A percentile compares a stretch with the other conserved stretches of the same genome.
Conservation (phyloP, 306 rosid species). For the Prunus salicina region DNA sequence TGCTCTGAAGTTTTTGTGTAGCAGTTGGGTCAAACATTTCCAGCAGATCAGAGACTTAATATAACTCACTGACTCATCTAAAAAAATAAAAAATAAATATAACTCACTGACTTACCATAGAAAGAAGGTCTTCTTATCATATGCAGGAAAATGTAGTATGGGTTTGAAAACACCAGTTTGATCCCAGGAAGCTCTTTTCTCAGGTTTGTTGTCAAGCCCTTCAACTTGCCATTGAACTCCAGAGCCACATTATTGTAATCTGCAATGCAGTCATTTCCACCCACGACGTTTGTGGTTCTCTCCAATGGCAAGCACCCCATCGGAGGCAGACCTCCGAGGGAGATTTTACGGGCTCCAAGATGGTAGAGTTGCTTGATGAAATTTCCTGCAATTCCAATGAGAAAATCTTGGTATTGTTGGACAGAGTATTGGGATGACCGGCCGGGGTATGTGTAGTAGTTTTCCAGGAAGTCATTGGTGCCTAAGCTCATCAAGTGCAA, state of each 20-base stretch:
- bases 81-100: no score
- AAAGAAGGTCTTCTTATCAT: constrained; percentile 50
- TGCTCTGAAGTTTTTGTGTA: background rate
- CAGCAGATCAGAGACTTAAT: background rate
- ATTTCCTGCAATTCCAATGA: constrained; percentile 54
- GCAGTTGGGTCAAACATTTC: background rate
- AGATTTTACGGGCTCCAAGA: constrained; percentile 81
- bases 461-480: constrained; percentile 88
- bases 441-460: constrained; percentile 55
- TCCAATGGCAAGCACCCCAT: constrained; percentile 97
- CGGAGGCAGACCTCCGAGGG: constrained; percentile 89
- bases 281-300: constrained; percentile 56
- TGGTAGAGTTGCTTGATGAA: constrained; percentile 55
- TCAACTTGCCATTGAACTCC: constrained; percentile 69
- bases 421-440: constrained; percentile 50
- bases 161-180: constrained; percentile 70
- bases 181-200: constrained; percentile 58
- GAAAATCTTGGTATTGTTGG: constrained; percentile 49
- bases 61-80: no score
- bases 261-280: constrained; percentile 44
- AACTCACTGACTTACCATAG: constrained; percentile 46
- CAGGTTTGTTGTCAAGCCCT: constrained; percentile 40
- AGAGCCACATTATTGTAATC: constrained; percentile 51
- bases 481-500: constrained; percentile 68
- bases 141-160: constrained; percentile 41